These are phyloP conservation scores for Lathyrus oleraceus DNA, from an alignment of 306 rosid species.

Conservation along the genomic window DNA sequence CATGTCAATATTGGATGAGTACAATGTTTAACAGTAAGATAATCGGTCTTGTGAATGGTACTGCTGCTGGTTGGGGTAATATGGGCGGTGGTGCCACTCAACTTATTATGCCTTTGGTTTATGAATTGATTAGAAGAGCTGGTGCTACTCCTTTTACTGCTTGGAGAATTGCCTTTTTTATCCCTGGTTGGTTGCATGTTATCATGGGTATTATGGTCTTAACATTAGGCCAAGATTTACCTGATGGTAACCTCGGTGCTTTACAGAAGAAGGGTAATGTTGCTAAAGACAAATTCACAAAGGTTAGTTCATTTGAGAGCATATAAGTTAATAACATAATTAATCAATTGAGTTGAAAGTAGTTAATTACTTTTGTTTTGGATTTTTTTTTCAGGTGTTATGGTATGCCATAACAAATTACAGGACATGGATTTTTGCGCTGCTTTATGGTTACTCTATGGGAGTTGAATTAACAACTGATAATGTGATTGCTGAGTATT, in stretches of 20 bases:
- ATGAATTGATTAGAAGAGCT: constrained; percentile 47
- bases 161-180: constrained; percentile 86
- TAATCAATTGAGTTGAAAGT: not conserved
- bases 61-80: constrained; percentile 96
- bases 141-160: constrained; percentile 78
- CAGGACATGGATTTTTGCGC: constrained; percentile 84
- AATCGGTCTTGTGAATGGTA: constrained; percentile 80
- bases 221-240: constrained; percentile 81
- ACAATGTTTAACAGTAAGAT: constrained; percentile 85
- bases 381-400: constrained; percentile 51
- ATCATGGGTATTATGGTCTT: constrained; percentile 73
- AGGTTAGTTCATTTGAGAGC: constrained; percentile 39
- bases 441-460: constrained; percentile 90
- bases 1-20: constrained; percentile 98
- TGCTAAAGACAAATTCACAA: constrained; percentile 71
- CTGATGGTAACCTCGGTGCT: constrained; percentile 81
- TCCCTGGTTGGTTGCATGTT: constrained; percentile 68
- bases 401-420: constrained; percentile 88
- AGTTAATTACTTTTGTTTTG: not conserved
- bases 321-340: not conserved
- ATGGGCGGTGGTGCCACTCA: constrained; percentile 98
- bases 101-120: constrained; percentile 78
- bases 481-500: constrained; percentile 83
- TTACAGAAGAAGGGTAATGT: constrained; percentile 75
- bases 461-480: constrained; percentile 90